phyloP scores from a whole-genome alignment of 768 basidiomycete species.

The Hericium erinaceus region DNA sequence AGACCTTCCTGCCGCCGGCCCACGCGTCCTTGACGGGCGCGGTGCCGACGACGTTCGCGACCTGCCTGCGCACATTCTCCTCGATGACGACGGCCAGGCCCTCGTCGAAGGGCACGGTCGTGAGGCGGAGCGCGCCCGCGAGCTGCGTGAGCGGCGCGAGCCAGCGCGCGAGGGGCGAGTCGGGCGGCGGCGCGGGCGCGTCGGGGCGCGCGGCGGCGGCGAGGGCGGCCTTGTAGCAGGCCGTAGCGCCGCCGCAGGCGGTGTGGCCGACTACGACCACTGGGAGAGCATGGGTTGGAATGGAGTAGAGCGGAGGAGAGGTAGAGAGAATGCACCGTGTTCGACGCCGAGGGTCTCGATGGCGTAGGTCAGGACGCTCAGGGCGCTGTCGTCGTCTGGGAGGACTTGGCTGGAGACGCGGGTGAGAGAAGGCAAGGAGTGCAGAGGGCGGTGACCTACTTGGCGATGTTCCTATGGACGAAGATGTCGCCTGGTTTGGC shows the following conservation, averaged over 20 bases:
- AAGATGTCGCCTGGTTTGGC: conserved; percentile 75
- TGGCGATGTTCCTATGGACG: conserved; percentile 81
- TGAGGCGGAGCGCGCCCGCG: conserved; percentile 37
- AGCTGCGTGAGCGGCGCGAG: conserved; percentile 56
- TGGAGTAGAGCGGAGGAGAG: conserved; percentile 17
- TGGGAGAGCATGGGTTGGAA: conserved; percentile 20
- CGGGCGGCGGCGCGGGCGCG: background rate
- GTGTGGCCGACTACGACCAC: conserved; percentile 81
- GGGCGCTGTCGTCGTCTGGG: conserved; percentile 57
- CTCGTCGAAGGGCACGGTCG: conserved; percentile 24
- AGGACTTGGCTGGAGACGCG: conserved; percentile 53
- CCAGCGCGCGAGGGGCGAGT: conserved; percentile 56
- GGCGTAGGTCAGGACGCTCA: conserved; percentile 69
- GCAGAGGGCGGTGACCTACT: conserved; percentile 37
- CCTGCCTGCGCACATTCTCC: conserved; percentile 17
- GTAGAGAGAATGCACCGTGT: conserved; percentile 51
- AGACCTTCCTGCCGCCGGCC: conserved; percentile 30
- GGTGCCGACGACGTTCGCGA: conserved; percentile 17
- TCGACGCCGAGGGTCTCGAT: conserved; percentile 60
- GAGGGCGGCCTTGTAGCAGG: conserved; percentile 41
- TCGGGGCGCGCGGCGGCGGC: conserved; percentile 20
- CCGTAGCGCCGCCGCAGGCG: conserved; percentile 67
- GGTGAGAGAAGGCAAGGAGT: background rate
- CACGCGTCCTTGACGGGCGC: conserved; percentile 20
- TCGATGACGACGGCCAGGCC: conserved; percentile 19